Evolutionary conservation across 2,329 filamentous ascomycete genomes (phyloP).

Genomic region (Verticillium zaregamsianum): DNA sequence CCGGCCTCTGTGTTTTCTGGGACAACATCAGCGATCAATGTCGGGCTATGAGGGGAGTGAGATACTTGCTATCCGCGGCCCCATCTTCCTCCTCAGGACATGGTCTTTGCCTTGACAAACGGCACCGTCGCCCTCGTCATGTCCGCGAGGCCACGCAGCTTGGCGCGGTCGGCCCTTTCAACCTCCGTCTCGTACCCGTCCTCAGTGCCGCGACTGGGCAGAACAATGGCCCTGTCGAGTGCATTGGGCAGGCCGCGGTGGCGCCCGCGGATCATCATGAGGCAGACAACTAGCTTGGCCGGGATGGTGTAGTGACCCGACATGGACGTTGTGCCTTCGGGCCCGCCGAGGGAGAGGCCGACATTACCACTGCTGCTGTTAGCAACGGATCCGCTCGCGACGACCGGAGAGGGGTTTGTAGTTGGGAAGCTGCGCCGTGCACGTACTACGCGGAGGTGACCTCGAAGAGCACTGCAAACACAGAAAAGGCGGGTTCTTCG

Average conservation of each 20-base stretch:
- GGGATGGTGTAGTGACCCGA: slow-evolving; percentile 23
- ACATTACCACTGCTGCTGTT: slow-evolving; percentile 24
- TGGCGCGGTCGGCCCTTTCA: too few relatives aligned
- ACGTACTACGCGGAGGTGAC: slow-evolving; percentile 28
- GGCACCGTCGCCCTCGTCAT: too few relatives aligned
- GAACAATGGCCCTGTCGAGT: slow-evolving; percentile 27
- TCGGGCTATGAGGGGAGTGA: not conserved
- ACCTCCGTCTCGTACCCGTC: slow-evolving; percentile 11
- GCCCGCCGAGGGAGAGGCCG: slow-evolving; percentile 30
- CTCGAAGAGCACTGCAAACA: slow-evolving; percentile 28
- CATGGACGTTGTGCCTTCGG: slow-evolving; percentile 23
- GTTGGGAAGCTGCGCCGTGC: not conserved
- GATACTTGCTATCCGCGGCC: not conserved
- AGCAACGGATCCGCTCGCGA: not conserved
- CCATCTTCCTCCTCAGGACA: too few relatives aligned
- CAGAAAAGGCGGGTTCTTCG: slow-evolving; percentile 15
- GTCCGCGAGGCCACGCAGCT: too few relatives aligned
- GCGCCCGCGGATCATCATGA: slow-evolving; percentile 32
- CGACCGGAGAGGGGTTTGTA: not conserved
- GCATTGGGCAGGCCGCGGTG: slow-evolving; percentile 28
- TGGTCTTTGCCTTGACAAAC: too few relatives aligned
- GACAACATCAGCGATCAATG: not conserved
- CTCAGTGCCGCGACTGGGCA: too few relatives aligned
- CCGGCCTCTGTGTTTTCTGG: not conserved
- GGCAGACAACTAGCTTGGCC: slow-evolving; percentile 30